Conservation (phyloP, 352 stramenopile species). For the Plasmopara muralis region DNA sequence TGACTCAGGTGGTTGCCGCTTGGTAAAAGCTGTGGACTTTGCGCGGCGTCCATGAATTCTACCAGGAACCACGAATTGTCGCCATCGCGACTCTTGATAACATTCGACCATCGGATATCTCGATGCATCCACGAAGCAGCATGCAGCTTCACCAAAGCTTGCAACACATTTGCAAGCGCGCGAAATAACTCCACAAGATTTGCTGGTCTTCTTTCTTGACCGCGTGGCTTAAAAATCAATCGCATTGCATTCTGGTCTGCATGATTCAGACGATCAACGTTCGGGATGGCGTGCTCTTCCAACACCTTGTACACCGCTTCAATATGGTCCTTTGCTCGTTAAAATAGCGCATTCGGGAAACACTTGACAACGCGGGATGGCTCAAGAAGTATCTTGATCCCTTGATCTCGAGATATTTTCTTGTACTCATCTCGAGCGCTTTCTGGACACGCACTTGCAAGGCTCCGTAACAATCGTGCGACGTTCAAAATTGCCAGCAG, state of each 20-base stretch:
- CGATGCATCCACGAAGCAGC: conserved; percentile 23
- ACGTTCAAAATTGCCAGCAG: conserved; percentile 27
- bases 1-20: conserved; percentile 9
- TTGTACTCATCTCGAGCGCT: conserved; percentile 25
- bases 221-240: conserved; percentile 18
- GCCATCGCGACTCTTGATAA: conserved; percentile 17
- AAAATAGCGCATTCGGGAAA: conserved; percentile 5
- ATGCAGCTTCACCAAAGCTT: conserved; percentile 20
- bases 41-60: conserved; percentile 19
- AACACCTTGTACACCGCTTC: conserved; percentile 23
- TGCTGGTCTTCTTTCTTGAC: conserved; percentile 10
- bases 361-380: conserved; percentile 20
- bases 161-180: conserved; percentile 12
- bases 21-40: conserved; percentile 13
- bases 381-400: conserved; percentile 20
- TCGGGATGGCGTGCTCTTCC: conserved; percentile 16
- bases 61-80: conserved; percentile 17
- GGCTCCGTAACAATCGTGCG: conserved; percentile 18
- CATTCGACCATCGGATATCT: conserved; percentile 23
- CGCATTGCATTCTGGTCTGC: conserved; percentile 4
- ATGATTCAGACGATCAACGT: conserved; percentile 17
- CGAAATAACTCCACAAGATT: conserved; percentile 16
- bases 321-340: conserved; percentile 7
- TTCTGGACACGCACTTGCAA: conserved; percentile 25
- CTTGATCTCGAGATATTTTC: conserved; percentile 7